Conservation (phyloP, 176 grass and related monocot species). For the Aegilops umbellulata region DNA sequence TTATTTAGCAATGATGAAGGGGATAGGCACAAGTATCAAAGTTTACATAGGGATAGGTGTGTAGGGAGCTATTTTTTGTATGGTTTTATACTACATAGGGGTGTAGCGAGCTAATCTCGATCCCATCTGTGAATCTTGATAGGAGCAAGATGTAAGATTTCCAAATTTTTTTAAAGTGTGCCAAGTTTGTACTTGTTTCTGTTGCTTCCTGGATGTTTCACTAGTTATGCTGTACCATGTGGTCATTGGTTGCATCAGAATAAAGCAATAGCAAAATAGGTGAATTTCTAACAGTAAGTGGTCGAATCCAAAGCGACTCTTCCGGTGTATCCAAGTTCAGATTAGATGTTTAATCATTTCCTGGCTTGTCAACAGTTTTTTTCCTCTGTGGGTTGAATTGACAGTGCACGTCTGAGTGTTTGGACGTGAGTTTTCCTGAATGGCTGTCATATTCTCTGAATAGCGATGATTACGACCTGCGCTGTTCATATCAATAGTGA, state of each 20-base stretch:
- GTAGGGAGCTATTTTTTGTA: too few relatives aligned
- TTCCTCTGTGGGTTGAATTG: slow-evolving; percentile 7
- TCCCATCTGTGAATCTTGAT: not conserved
- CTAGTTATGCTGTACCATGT: too few relatives aligned
- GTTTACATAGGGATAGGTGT: too few relatives aligned
- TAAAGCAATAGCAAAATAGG: too few relatives aligned
- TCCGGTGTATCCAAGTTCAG: not conserved
- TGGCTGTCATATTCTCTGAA: not conserved
- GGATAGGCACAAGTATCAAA: not conserved
- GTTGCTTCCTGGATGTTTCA: not conserved
- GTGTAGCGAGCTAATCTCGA: not conserved
- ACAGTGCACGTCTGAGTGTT: not conserved
- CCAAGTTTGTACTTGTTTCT: not conserved
- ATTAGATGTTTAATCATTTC: not conserved
- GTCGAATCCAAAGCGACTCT: not conserved
- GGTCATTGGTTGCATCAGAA: too few relatives aligned
- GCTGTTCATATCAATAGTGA: slow-evolving; percentile 1
- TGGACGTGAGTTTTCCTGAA: not conserved
- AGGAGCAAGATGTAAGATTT: not conserved
- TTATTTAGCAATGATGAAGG: not conserved
- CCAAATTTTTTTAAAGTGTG: not conserved
- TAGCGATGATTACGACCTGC: not conserved
- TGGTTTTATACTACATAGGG: too few relatives aligned
- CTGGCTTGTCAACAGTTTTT: not conserved
- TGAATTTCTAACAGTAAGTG: not conserved